phyloP scores from a whole-genome alignment of 202 grass and related monocot genomes.

The Bolboschoenoplectus hybrid region DNA sequence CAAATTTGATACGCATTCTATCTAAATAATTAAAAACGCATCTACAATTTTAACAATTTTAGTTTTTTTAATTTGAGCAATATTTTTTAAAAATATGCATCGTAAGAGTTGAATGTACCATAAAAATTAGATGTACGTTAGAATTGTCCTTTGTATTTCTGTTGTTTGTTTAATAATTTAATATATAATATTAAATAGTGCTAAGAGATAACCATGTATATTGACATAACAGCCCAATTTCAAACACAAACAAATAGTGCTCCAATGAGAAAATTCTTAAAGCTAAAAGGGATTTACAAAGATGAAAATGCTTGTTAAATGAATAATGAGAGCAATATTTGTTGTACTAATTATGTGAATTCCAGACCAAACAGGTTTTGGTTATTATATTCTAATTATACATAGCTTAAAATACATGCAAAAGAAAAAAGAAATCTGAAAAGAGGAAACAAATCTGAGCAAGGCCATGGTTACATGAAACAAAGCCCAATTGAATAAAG shows the following conservation, averaged over 20 bases:
- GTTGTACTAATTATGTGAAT: no score
- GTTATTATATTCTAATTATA: background rate
- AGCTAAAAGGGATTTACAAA: background rate
- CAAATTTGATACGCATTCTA: no score
- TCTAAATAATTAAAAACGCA: no score
- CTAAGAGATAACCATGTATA: background rate
- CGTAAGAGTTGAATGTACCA: no score
- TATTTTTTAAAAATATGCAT: no score
- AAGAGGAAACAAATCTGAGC: background rate
- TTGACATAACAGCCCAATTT: background rate
- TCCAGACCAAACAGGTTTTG: background rate
- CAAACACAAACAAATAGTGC: background rate
- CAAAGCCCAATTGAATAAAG: background rate
- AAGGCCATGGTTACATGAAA: conserved; percentile 11
- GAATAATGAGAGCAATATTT: background rate
- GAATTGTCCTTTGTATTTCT: background rate
- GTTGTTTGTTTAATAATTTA: background rate
- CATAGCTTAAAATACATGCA: background rate
- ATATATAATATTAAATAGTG: background rate
- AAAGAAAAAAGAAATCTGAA: background rate
- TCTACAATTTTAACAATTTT: no score
- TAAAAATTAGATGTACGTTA: no score
- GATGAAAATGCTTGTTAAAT: background rate
- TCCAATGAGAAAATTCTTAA: background rate
- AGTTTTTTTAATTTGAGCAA: no score